Evolutionary conservation across 495 filamentous ascomycete species (phyloP), one percentile per base, ranked within the genome.

Genomic region (Neurospora sp.): DNA sequence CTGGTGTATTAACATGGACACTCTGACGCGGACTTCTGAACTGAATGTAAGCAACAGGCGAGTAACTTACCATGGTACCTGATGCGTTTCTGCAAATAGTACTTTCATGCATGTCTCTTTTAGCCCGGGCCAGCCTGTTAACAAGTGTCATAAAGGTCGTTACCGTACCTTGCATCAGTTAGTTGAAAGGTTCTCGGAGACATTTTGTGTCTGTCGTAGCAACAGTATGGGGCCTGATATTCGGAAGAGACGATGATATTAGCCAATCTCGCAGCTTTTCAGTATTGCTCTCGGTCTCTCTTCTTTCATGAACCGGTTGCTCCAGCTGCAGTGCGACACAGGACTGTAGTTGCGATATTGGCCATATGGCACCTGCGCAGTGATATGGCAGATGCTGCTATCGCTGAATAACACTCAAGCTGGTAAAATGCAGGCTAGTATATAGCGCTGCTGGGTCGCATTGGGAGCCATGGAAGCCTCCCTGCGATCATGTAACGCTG

Each of bases 361-460:
- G 78, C 76, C 76, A 76, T 78, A 72, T 76, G 69, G 71, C 41
- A 72, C 16, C 41, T 73, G 73, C 73, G 65, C 69, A 70, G 61
- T 72, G 69, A 72, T 70, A 48, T 53, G 73, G 69, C 72, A 42
- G 72, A 73, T 73, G 71, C 71, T 72, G 74, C 70, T 73, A 72
- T 76, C 69, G 71, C 70, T 76, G 72, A 75, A 70, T 68, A 80
- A 74, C 76, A 76, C 80, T 74, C 74, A 76, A 77, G 73, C 77
- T 79, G 81, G 78, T 77, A 83, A 82, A 82, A 80, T 81, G 77
- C 77, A 75, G 79, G 76, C 72, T 79, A 75, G 78, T 37, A 65
- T 61, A 61, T 18, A 65, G 53, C 53, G 73, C 70, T 72, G 40
- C 38, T 27, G 73, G 75, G 74, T 74, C 40, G 70, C 76, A 70